Percentiles rank a stretch among this genome's conserved stretches.
Conservation (phyloP, 2,329 filamentous ascomycete genomes). For the Arachnomyces sp. region DNA sequence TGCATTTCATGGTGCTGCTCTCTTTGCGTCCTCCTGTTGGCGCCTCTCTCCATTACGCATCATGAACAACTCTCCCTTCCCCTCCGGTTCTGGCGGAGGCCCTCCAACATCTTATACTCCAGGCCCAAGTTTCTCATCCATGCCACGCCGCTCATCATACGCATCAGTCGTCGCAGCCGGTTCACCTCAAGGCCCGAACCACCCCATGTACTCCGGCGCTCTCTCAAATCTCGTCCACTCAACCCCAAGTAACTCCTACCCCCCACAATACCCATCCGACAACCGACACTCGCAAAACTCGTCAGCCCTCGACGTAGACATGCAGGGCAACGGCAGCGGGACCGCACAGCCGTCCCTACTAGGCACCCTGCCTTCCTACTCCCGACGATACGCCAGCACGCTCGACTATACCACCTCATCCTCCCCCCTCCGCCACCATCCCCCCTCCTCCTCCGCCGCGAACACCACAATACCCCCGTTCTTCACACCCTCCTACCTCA, state of each 20-base stretch:
- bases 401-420: slow-evolving; percentile 19
- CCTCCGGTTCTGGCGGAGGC: slow-evolving; percentile 33
- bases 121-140: slow-evolving; percentile 28
- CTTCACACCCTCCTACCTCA: slow-evolving; percentile 78
- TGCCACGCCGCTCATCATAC: slow-evolving; percentile 51
- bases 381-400: slow-evolving; percentile 37
- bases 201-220: slow-evolving; percentile 33
- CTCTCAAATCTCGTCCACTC: slow-evolving; percentile 22
- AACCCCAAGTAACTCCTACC: slow-evolving; percentile 26
- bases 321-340: slow-evolving; percentile 38
- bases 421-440: slow-evolving; percentile 17
- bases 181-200: slow-evolving; percentile 29
- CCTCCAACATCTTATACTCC: slow-evolving; percentile 26
- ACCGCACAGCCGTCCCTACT: no score
- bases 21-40: slow-evolving; percentile 1
- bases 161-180: slow-evolving; percentile 47
- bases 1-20: background rate
- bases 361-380: slow-evolving; percentile 39
- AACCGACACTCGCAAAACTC: slow-evolving; percentile 23
- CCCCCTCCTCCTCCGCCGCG: no score
- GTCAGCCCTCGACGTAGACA: slow-evolving; percentile 41
- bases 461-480: slow-evolving; percentile 43
- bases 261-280: slow-evolving; percentile 27
- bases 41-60: slow-evolving; percentile 8
- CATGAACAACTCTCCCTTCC: slow-evolving; percentile 39